phyloP scores from a whole-genome alignment of 768 basidiomycete species.

The Phanerochaete sordida region DNA sequence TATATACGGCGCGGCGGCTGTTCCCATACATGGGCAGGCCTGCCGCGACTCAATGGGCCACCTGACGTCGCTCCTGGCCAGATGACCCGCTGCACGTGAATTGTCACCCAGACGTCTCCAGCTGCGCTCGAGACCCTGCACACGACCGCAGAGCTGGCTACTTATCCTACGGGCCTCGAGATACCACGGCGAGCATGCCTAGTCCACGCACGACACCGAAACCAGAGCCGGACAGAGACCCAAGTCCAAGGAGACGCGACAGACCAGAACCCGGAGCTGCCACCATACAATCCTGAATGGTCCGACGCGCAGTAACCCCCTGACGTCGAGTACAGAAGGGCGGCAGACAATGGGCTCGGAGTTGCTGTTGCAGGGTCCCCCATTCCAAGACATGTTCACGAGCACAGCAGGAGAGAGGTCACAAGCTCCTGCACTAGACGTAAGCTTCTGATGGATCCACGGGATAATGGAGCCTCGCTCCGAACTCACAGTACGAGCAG shows the following conservation, averaged over 20 bases:
- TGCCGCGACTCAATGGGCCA: constrained; percentile 13
- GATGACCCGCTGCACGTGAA: constrained; percentile 16
- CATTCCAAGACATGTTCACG: background rate
- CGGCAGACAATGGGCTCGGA: background rate
- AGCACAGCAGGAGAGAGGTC: background rate
- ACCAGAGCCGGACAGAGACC: no score
- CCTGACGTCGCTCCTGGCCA: constrained; percentile 15
- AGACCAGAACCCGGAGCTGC: no score
- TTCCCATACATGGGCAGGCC: constrained; percentile 4
- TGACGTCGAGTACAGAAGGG: background rate
- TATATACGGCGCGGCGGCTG: constrained; percentile 13
- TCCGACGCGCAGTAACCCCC: background rate
- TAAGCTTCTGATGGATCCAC: background rate
- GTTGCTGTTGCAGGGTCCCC: background rate
- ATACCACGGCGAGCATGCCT: background rate
- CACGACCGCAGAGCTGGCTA: background rate
- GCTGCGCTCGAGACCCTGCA: background rate
- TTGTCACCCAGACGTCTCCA: background rate
- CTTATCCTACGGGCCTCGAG: background rate
- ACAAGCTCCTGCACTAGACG: background rate
- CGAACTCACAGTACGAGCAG: no score
- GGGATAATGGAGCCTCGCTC: no score
- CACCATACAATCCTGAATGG: no score
- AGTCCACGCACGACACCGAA: background rate
- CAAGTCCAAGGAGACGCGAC: no score